Evolutionary conservation across 2,329 filamentous ascomycete genomes (phyloP).

Genomic region (Fusarium virguliforme): DNA sequence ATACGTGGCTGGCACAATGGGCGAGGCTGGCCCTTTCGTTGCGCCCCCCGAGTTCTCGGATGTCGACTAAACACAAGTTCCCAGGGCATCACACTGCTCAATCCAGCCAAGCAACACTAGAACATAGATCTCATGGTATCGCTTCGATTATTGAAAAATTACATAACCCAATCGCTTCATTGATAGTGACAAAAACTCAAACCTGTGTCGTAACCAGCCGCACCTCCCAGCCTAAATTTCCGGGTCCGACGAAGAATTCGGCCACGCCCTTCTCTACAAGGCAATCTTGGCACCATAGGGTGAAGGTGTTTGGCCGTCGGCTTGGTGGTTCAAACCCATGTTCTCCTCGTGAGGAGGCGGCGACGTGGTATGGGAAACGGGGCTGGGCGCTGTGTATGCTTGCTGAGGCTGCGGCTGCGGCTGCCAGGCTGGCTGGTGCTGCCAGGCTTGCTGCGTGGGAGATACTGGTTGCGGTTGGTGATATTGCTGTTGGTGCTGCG

Average conservation of each 20-base stretch:
- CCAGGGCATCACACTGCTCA: conserved; percentile 1
- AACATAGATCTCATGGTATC: conserved; percentile 45
- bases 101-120: conserved; percentile 3
- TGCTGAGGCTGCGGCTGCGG: background rate
- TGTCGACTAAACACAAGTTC: conserved; percentile 51
- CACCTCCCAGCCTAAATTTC: background rate
- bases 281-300: conserved; percentile 48
- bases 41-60: conserved; percentile 56
- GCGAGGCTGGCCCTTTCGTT: conserved; percentile 57
- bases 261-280: background rate
- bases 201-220: background rate
- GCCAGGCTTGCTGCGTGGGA: background rate
- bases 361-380: conserved; percentile 20
- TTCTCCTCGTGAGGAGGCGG: conserved; percentile 51
- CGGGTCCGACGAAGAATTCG: too few relatives aligned
- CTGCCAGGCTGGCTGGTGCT: background rate
- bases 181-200: background rate
- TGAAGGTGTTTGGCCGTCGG: conserved; percentile 48
- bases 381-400: background rate
- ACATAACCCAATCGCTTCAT: too few relatives aligned
- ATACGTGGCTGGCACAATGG: conserved; percentile 61
- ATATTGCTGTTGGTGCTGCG: background rate
- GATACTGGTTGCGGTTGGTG: background rate
- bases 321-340: conserved; percentile 55
- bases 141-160: conserved; percentile 22